Evolutionary conservation across 1,284 basidiomycete species (phyloP), one percentile per base, ranked within the genome.

Genomic region (Naganishia liquefaciens): DNA sequence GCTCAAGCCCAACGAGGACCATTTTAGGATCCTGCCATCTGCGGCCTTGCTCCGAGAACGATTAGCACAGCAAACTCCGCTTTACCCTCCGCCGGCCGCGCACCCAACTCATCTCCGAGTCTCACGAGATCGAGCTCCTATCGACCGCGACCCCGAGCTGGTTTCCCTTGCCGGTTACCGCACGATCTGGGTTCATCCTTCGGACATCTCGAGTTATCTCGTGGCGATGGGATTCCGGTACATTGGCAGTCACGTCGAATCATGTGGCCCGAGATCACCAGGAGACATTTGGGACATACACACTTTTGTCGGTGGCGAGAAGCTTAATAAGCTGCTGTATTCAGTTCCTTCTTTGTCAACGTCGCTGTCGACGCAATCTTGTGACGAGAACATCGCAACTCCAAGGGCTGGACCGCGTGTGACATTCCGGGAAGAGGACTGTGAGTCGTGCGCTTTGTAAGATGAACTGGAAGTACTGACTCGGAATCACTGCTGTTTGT

Each of bases 251-350:
- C 57, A 60, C 28, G 57, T 49, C 39, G 57, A 60, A 46, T 33
- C 46, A 13, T 60, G 57, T 15, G 46, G 46, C 21, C 6, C 33
- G 23, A 21, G 47, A 4, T 21, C n/a, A 10, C n/a, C 9, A 1
- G 57, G 44, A 25, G 57, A 60, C 19, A 50, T 49, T 17, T 60
- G 57, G 46, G 57, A 60, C 44, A 50, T 60, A n/a, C 57, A 60
- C 42, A 50, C 57, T 23, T 60, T 50, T 27, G 46, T 60, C 46
- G 43, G 30, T 7, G 46, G 46, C 7, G 46, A 37, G 5, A 40
- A 60, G 28, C 23, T 40, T 11, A 37, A 37, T 13, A 3, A 37
- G 33, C 33, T 37, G 9, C 33, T 37, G 33, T 7, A 7, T 37
- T 37, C 33, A 37, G 33, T 37, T 7, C 10, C 33, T 37, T 9